A percentile compares a stretch with the other conserved stretches of the same genome.
phyloP scores from a whole-genome alignment of 768 basidiomycete species.

The Punctularia strigosozonata region DNA sequence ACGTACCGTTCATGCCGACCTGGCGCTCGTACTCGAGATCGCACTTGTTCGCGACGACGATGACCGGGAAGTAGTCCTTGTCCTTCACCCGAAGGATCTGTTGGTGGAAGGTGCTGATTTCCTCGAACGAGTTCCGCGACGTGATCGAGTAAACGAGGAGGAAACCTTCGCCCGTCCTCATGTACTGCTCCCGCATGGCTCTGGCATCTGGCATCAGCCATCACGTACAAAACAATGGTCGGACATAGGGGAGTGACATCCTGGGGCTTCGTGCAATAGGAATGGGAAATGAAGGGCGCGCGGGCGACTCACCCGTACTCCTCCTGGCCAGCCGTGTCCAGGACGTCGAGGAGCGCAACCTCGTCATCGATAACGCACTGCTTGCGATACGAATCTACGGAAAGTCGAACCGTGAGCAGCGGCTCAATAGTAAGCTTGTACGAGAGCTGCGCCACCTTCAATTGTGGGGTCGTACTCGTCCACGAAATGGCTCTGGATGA shows the following conservation, averaged over 20 bases:
- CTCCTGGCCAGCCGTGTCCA: conserved; percentile 96
- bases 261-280: too few relatives aligned
- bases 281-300: conserved; percentile 1
- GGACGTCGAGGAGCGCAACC: conserved; percentile 91
- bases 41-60: conserved; percentile 96
- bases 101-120: conserved; percentile 92
- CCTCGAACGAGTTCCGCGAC: conserved; percentile 94
- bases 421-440: too few relatives aligned
- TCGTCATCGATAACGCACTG: conserved; percentile 98
- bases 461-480: conserved; percentile 95
- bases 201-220: conserved; percentile 15
- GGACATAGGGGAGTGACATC: too few relatives aligned
- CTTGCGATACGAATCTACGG: conserved; percentile 87
- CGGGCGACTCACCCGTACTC: conserved; percentile 78
- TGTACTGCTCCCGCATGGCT: conserved; percentile 99
- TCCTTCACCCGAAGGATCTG: conserved; percentile 97
- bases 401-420: background rate
- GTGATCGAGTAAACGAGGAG: conserved; percentile 97
- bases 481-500: conserved; percentile 92
- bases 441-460: conserved; percentile 42
- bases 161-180: conserved; percentile 97
- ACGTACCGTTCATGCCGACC: conserved; percentile 84
- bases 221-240: conserved; percentile 2
- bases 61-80: conserved; percentile 88
- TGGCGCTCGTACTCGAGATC: conserved; percentile 94